Percentiles rank a stretch among this genome's conserved stretches.
These are phyloP conservation scores for Furcasterigmium sp. DNA, from an alignment of 2,329 filamentous ascomycete genomes.

Conservation along the genomic window DNA sequence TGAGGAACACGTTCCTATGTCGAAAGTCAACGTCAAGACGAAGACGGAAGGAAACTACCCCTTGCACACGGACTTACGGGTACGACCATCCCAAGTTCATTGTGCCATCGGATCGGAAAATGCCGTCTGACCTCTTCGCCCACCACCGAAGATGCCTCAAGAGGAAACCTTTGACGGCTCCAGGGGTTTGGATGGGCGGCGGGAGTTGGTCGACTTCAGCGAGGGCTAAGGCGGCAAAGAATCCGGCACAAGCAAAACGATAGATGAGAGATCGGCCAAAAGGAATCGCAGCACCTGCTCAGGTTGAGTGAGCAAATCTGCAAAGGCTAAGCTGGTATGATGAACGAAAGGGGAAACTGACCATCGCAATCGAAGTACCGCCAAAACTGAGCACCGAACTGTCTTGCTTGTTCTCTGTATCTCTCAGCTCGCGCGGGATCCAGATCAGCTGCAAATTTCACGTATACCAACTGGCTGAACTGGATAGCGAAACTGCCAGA, in stretches of 20 bases:
- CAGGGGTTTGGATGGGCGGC: conserved; percentile 67
- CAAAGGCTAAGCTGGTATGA: no score
- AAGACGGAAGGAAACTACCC: no score
- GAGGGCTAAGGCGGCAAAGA: conserved; percentile 55
- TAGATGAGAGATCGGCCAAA: conserved; percentile 41
- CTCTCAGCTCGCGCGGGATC: conserved; percentile 25
- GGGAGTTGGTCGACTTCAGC: conserved; percentile 57
- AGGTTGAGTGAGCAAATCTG: no score
- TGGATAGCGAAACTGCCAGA: conserved; percentile 41
- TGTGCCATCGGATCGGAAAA: conserved; percentile 69
- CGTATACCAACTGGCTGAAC: conserved; percentile 38
- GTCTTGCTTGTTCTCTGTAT: conserved; percentile 26
- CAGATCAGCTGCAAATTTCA: conserved; percentile 32
- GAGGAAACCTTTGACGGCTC: conserved; percentile 70
- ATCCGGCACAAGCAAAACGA: conserved; percentile 36
- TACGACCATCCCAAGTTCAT: conserved; percentile 32
- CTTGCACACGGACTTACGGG: no score
- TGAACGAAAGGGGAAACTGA: no score
- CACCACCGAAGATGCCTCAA: conserved; percentile 73
- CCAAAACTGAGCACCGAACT: conserved; percentile 33
- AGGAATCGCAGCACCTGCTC: conserved; percentile 38
- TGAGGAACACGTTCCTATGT: conserved; percentile 43
- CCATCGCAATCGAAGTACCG: conserved; percentile 35
- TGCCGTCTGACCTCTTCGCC: conserved; percentile 62
- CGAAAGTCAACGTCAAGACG: background rate